These are phyloP conservation scores for Volutella citrinella DNA, from an alignment of 2,329 filamentous ascomycete genomes.

Conservation along the genomic window DNA sequence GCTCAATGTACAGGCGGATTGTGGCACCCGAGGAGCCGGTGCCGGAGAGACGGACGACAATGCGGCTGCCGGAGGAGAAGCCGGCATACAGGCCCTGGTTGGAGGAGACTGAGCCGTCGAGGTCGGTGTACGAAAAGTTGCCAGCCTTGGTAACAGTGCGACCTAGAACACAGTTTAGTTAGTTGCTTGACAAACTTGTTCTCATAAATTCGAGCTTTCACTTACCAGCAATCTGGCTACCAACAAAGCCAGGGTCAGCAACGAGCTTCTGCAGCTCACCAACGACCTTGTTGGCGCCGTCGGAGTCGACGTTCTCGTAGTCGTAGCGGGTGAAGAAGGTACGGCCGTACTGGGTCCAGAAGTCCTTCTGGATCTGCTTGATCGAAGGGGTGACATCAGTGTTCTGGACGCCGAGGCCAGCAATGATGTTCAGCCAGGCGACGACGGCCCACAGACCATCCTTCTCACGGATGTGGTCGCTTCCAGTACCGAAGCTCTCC, in stretches of 20 bases:
- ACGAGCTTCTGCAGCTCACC: slow-evolving; percentile 77
- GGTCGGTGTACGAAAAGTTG: slow-evolving; percentile 97
- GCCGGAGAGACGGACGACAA: slow-evolving; percentile 91
- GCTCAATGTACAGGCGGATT: slow-evolving; percentile 95
- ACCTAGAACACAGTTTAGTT: too few species aligned
- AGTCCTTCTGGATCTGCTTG: slow-evolving; percentile 92
- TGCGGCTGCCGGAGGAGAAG: slow-evolving; percentile 91
- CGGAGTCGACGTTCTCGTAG: slow-evolving; percentile 91
- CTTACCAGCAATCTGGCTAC: slow-evolving; percentile 72
- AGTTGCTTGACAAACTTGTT: too few species aligned
- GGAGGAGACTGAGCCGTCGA: slow-evolving; percentile 93
- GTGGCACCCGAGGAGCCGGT: slow-evolving; percentile 95
- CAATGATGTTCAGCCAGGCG: slow-evolving; percentile 98
- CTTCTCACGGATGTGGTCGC: slow-evolving; percentile 99
- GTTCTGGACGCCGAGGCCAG: slow-evolving; percentile 81
- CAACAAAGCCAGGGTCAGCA: slow-evolving; percentile 70
- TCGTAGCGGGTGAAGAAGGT: slow-evolving; percentile 99
- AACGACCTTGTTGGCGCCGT: slow-evolving; percentile 87
- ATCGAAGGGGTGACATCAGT: slow-evolving; percentile 83
- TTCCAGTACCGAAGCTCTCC: slow-evolving; percentile 96
- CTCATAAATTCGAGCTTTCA: too few species aligned
- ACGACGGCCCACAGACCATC: slow-evolving; percentile 97
- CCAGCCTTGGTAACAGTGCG: slow-evolving; percentile 86
- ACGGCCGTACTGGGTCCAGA: slow-evolving; percentile 94
- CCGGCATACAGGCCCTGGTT: slow-evolving; percentile 95